Base-by-base conservation (phyloP, 805 yeast species). In the Saccharomycopsis sp. region DNA sequence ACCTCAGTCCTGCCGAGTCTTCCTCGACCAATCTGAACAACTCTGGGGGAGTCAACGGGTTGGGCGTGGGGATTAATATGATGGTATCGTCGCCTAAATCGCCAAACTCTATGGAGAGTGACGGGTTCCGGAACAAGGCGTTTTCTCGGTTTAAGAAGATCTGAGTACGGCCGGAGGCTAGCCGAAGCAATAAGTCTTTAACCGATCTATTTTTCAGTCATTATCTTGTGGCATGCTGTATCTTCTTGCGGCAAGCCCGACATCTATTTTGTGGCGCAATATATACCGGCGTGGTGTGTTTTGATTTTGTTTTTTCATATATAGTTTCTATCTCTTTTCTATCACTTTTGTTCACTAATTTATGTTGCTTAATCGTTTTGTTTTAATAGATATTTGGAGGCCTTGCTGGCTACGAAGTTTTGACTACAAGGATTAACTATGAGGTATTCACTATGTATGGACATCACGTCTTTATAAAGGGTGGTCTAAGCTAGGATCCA, bases 91-190 rank as follows among this genome's bases (percentile, higher is more conserved):
- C 59, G 23, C 59, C 59, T 15, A 56, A 56, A 23, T 44, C 53
- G 12, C 59, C 59, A 19, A 52, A 56, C 5, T 25, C 47, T 2
- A 49, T n/a, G 14, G 52, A 25, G 22, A 38, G 58, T n/a, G 56
- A 56, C 15, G 23, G 58, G 47, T 14, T 65, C 65, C 54, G 62
- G 60, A 51, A 63, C 56, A 55, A 58, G 63, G 35, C 60, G 57
- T 19, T 54, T 51, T 15, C 54, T 64, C 1, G 55, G 63, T 2
- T 55, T 34, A 51, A 52, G 38, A 55, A 52, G 35, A 53, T 44
- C 5, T 44, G 12, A 17, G 22, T 29, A 12, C 38, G 38, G 38
- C 38, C 38, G n/a, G n/a, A n/a, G n/a, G n/a, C n/a, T n/a, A n/a
- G n/a, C n/a, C n/a, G n/a, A n/a, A n/a, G n/a, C n/a, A n/a, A n/a